These are phyloP conservation scores for Chlorella variabilis DNA, from an alignment of 163 green algal genomes.

Conservation along the genomic window DNA sequence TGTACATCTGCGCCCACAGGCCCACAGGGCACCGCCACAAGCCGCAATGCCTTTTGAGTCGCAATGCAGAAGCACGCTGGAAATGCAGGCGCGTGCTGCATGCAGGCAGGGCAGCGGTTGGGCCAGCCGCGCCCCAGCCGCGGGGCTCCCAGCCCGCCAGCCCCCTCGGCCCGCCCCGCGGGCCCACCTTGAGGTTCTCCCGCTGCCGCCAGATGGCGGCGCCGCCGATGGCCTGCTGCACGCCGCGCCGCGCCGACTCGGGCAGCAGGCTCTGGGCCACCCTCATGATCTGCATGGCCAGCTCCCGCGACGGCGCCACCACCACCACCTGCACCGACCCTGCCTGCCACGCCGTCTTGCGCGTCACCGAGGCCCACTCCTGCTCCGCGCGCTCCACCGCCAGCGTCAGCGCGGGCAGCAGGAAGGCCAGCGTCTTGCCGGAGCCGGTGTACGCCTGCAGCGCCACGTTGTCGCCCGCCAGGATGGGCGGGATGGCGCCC, in stretches of 20 bases:
- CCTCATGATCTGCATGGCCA: conserved; percentile 96
- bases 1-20: conserved; percentile 45
- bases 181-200: conserved; percentile 65
- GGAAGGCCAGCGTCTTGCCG: conserved; percentile 92
- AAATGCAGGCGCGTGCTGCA: too few relatives aligned
- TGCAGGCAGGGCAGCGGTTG: neutral
- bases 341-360: conserved; percentile 39
- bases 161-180: too few relatives aligned
- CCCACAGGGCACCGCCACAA: too few relatives aligned
- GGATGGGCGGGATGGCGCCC: conserved; percentile 67
- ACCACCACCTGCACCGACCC: conserved; percentile 53
- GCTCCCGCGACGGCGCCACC: conserved; percentile 91
- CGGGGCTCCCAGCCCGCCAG: too few relatives aligned
- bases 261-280: conserved; percentile 84
- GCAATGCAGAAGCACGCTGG: too few relatives aligned
- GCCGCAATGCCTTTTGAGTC: too few relatives aligned
- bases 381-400: conserved; percentile 34
- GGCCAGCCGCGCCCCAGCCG: too few relatives aligned
- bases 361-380: conserved; percentile 10
- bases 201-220: conserved; percentile 84
- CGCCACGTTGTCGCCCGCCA: conserved; percentile 74
- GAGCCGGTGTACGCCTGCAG: conserved; percentile 89
- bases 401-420: conserved; percentile 78
- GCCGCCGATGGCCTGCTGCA: conserved; percentile 97
- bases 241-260: conserved; percentile 55